A percentile compares a stretch with the other conserved stretches of the same genome.
These are phyloP conservation scores for Microbotryum saponariae DNA, from an alignment of 1,284 basidiomycete genomes.

Conservation along the genomic window DNA sequence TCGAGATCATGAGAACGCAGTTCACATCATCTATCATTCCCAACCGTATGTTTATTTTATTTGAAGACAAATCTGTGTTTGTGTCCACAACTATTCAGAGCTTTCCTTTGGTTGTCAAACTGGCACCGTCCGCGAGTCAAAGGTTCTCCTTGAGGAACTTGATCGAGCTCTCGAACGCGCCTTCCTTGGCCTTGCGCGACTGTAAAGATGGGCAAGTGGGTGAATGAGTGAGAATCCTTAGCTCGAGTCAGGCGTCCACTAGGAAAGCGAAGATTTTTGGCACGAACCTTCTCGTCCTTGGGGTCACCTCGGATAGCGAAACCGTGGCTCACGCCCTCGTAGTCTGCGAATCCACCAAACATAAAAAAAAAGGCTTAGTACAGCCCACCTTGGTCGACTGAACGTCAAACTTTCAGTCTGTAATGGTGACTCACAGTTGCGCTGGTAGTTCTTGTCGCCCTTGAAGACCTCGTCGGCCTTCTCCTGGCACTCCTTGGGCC, in stretches of 20 bases:
- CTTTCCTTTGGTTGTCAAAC: too few relatives aligned
- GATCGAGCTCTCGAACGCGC: conserved; percentile 52
- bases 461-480: conserved; percentile 49
- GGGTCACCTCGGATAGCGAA: conserved; percentile 52
- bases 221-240: background rate
- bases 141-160: conserved; percentile 40
- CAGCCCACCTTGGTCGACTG: background rate
- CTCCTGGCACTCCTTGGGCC: conserved; percentile 18
- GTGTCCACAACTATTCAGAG: too few relatives aligned
- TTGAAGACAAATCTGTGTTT: too few relatives aligned
- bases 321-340: conserved; percentile 53
- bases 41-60: too few relatives aligned
- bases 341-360: background rate
- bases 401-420: background rate
- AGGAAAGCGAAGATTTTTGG: too few relatives aligned
- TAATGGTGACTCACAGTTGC: conserved; percentile 43
- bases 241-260: too few relatives aligned
- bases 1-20: too few relatives aligned
- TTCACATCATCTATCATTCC: too few relatives aligned
- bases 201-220: background rate
- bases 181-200: conserved; percentile 48
- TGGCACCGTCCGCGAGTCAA: background rate
- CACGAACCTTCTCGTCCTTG: conserved; percentile 40
- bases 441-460: conserved; percentile 51
- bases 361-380: too few relatives aligned